Evolutionary conservation across 768 basidiomycete genomes (phyloP).

Genomic region (Candolleomyces efflorescens): DNA sequence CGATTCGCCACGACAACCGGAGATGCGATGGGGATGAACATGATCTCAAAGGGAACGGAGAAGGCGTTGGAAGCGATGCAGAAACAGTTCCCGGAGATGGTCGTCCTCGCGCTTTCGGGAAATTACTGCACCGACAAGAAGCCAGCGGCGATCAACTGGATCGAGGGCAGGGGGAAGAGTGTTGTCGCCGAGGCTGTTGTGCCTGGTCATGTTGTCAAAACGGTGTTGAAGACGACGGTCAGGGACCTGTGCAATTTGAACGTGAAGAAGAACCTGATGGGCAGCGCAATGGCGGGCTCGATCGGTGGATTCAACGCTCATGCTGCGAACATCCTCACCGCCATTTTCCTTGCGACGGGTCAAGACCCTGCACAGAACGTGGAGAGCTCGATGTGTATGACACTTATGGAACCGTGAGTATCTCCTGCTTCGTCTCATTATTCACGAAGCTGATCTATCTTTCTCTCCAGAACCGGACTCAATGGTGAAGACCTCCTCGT

Average conservation of each 20-base stretch:
- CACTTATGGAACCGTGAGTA: constrained; percentile 95
- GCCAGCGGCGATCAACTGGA: constrained; percentile 87
- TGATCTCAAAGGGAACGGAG: constrained; percentile 98
- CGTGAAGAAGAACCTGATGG: constrained; percentile 94
- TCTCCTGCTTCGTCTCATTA: constrained; percentile 36
- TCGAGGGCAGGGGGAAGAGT: constrained; percentile 96
- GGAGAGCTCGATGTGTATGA: constrained; percentile 97
- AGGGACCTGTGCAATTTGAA: constrained; percentile 86
- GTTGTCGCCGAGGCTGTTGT: constrained; percentile 83
- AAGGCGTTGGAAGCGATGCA: constrained; percentile 84
- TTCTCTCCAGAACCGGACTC: no score
- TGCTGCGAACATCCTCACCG: constrained; percentile 91
- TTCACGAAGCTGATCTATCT: no score
- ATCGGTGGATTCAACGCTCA: constrained; percentile 44
- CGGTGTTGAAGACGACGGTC: constrained; percentile 96
- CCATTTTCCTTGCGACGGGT: constrained; percentile 92
- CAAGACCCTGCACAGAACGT: constrained; percentile 99
- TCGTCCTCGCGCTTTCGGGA: no score
- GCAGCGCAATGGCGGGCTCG: constrained; percentile 96
- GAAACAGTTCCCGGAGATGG: constrained; percentile 79
- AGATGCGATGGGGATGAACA: constrained; percentile 99
- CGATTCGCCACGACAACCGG: constrained; percentile 94
- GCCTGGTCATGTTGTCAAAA: constrained; percentile 54
- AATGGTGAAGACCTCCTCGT: constrained; percentile 85
- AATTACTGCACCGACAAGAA: no score